phyloP scores from a whole-genome alignment of 768 basidiomycete genomes.

The Mycena olivaceomarginata region DNA sequence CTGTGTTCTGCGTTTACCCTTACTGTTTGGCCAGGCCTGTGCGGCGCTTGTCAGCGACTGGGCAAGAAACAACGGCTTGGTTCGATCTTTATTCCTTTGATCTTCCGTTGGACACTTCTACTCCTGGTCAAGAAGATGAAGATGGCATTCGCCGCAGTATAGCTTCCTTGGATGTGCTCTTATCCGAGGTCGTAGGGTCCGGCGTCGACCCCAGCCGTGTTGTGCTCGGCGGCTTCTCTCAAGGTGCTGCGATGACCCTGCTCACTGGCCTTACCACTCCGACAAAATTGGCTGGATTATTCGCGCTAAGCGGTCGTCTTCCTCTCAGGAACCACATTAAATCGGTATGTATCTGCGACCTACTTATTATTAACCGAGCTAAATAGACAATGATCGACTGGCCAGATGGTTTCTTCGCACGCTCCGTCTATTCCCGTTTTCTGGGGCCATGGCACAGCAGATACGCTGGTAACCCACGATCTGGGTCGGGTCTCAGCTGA shows the following conservation, averaged over 20 bases:
- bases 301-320: constrained; percentile 65
- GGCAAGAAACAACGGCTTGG: not conserved
- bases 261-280: constrained; percentile 61
- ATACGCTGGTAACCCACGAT: constrained; percentile 8
- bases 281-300: constrained; percentile 62
- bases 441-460: constrained; percentile 46
- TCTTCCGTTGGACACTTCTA: not conserved
- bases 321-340: constrained; percentile 65
- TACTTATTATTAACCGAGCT: not conserved
- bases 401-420: constrained; percentile 43
- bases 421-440: constrained; percentile 43
- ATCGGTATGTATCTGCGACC: constrained; percentile 44
- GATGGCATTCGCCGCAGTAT: constrained; percentile 46
- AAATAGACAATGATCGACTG: not conserved
- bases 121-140: constrained; percentile 6
- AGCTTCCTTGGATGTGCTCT: constrained; percentile 58
- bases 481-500: constrained; percentile 7
- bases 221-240: constrained; percentile 70
- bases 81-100: constrained; percentile 16
- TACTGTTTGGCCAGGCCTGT: not conserved
- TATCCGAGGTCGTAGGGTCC: constrained; percentile 63
- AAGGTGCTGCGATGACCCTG: constrained; percentile 66
- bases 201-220: constrained; percentile 64
- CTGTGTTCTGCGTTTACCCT: not conserved
- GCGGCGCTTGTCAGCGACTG: not conserved